Base-by-base conservation (phyloP, 805 yeast species). In the Candida tallmaniae region DNA sequence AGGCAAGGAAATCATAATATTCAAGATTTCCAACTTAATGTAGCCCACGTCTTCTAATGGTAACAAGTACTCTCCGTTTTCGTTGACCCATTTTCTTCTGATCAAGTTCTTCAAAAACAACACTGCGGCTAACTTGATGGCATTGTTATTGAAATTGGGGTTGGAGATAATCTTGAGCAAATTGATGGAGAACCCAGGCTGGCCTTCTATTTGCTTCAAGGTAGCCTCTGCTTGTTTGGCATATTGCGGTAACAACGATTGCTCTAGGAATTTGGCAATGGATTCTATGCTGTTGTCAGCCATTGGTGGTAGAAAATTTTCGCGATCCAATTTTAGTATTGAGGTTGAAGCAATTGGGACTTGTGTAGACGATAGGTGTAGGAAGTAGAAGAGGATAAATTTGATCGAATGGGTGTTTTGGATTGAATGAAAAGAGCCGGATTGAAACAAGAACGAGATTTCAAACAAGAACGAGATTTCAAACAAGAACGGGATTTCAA, bases 51-150 rank as follows among this genome's bases (percentile, higher is more conserved):
- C 96, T 4, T 62, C 60, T 0, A 51, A 40, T 2, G 80, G 68
- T 19, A 89, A 64, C 38, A 78, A 51, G 53, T 93, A 80, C 32
- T 73, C 73, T 5, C 98, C 97, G 35, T 85, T 83, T 45, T 86
- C 95, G 57, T 88, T 88, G 32, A 83, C 80, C 97, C 96, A 93
- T 47, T 74, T 80, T 33, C 96, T 68, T 48, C 76, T 81, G 43
- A 93, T 71, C 41, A 87, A 73, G 56, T 93, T 93, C 56, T 93
- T 93, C 63, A 93, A 87, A 59, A 83, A 88, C 34, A 94, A 64
- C 1, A 96, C 87, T 13, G 85, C 95, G 1, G 98, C 96, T 31
- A 89, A 65, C 41, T 97, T 70, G 1, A 83, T 74, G 2, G 83
- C 65, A 4, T 56, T 52, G 4, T 57, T 53, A 3, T 73, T 69